Conservation (phyloP, 2,329 filamentous ascomycete species). For the Talaromyces sp. region DNA sequence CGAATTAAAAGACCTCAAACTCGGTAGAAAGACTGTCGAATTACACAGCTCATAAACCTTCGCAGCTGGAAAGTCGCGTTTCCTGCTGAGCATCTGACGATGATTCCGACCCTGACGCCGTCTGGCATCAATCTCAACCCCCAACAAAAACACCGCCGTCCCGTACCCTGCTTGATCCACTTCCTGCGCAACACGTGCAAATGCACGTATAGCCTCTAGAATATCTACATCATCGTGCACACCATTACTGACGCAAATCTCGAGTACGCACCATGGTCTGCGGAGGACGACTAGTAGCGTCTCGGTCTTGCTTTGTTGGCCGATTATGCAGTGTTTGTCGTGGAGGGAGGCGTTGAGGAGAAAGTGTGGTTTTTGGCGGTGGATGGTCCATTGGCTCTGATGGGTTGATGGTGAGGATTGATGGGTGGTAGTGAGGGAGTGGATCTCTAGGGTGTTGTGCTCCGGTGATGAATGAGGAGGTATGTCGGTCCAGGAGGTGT, state of each 20-base stretch:
- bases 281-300: constrained; percentile 14
- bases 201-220: not conserved
- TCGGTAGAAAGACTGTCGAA: constrained; percentile 14
- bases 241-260: constrained; percentile 16
- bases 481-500: constrained; percentile 13
- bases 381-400: not conserved
- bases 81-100: not conserved
- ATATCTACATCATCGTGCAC: not conserved
- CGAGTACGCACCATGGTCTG: constrained; percentile 21
- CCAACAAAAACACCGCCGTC: constrained; percentile 18
- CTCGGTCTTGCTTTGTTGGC: constrained; percentile 2
- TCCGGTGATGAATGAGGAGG: not conserved
- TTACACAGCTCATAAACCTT: constrained; percentile 12
- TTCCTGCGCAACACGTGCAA: constrained; percentile 15
- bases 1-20: constrained; percentile 18
- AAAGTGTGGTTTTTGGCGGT: constrained; percentile 12
- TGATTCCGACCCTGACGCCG: not conserved
- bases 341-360: constrained; percentile 19
- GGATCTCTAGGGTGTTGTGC: not conserved
- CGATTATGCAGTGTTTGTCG: constrained; percentile 20
- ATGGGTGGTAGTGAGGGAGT: not conserved
- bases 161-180: constrained; percentile 10
- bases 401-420: not conserved
- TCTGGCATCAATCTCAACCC: constrained; percentile 12
- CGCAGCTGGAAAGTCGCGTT: not conserved